These are phyloP conservation scores for Balamuthia mandrillaris DNA, from an alignment of 208 protist genomes.

Conservation along the genomic window DNA sequence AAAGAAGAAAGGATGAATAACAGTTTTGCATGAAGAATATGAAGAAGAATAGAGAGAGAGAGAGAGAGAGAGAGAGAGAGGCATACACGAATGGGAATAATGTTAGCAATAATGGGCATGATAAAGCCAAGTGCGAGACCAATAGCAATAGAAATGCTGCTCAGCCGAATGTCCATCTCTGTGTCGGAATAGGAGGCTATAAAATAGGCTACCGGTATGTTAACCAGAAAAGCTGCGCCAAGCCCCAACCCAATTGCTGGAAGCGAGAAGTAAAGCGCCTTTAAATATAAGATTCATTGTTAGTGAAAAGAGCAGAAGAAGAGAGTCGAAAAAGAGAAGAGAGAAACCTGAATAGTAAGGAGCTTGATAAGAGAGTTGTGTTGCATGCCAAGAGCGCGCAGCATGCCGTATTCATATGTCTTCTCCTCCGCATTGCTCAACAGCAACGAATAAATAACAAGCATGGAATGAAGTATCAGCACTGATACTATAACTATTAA, in stretches of 20 bases:
- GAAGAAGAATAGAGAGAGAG: not conserved
- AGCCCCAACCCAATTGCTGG: slow-evolving; percentile 82
- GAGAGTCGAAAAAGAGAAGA: not conserved
- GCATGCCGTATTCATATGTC: slow-evolving; percentile 93
- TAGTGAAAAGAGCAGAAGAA: not conserved
- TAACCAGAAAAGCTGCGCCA: slow-evolving; percentile 67
- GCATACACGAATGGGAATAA: slow-evolving; percentile 40
- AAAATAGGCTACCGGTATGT: slow-evolving; percentile 71
- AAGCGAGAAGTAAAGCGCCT: slow-evolving; percentile 83
- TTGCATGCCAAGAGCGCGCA: slow-evolving; percentile 86
- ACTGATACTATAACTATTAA: slow-evolving; percentile 79
- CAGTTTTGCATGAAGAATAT: not conserved
- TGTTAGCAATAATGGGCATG: slow-evolving; percentile 80
- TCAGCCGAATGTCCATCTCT: not conserved
- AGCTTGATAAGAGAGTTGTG: slow-evolving; percentile 76
- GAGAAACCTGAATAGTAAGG: slow-evolving; percentile 62
- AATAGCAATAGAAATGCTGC: not conserved
- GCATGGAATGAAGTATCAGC: slow-evolving; percentile 78
- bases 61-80: not conserved
- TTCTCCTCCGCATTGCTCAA: slow-evolving; percentile 88
- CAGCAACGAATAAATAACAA: slow-evolving; percentile 88
- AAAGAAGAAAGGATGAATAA: not conserved
- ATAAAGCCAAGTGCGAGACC: slow-evolving; percentile 51
- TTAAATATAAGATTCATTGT: not conserved
- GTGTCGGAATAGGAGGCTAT: slow-evolving; percentile 60